Conservation (phyloP, 139 green algal genomes). For the Zygnema circumcarinatum region DNA sequence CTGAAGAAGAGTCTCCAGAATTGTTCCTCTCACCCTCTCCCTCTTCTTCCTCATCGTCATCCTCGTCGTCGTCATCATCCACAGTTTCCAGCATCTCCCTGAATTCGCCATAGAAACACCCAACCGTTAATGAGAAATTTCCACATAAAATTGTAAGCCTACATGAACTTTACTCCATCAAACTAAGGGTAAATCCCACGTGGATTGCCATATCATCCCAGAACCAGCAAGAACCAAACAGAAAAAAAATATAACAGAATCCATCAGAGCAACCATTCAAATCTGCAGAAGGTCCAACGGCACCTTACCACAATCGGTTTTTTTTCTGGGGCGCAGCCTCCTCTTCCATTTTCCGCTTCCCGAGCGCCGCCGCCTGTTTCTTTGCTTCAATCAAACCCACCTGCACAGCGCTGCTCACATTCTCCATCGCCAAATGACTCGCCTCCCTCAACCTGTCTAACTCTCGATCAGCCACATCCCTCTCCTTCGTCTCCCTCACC, state of each 20-base stretch:
- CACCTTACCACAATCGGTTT: conserved; percentile 11
- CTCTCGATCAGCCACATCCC: not conserved
- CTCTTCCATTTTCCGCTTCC: conserved; percentile 23
- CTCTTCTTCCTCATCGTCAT: conserved; percentile 34
- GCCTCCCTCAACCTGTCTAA: conserved; percentile 9
- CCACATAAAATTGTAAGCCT: not conserved
- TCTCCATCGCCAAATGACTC: conserved; percentile 37
- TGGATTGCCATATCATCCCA: not conserved
- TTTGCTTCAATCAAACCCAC: conserved; percentile 11
- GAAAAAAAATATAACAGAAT: not conserved
- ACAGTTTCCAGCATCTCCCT: conserved; percentile 36
- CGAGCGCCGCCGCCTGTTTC: conserved; percentile 13
- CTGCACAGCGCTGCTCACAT: conserved; percentile 29
- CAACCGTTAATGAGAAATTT: not conserved
- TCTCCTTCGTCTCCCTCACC: conserved; percentile 63
- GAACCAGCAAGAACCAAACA: not conserved
- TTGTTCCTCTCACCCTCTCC: not conserved
- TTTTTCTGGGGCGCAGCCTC: not conserved
- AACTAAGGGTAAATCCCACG: not conserved
- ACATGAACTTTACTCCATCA: not conserved
- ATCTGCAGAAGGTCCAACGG: not conserved
- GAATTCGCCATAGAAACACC: not conserved
- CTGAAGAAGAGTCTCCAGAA: not conserved
- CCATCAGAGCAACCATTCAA: not conserved
- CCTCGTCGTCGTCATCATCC: conserved; percentile 36